Evolutionary conservation across 371 early-diverging fungal species (phyloP).

Genomic region (Sporodiniella umbellata): DNA sequence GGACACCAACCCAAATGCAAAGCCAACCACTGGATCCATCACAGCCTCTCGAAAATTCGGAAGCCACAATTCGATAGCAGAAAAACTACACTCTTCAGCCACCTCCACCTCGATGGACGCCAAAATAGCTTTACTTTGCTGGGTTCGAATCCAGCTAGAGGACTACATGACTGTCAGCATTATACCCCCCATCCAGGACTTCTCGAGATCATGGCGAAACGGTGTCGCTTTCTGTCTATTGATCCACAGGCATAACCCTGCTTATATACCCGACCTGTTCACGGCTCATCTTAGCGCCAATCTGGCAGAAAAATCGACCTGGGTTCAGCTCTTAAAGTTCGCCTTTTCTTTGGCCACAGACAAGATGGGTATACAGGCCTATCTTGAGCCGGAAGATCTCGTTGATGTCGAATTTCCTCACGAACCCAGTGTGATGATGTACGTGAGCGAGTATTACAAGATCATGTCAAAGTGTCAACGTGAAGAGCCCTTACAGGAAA

Average conservation of each 20-base stretch:
- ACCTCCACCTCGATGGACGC: constrained; percentile 38
- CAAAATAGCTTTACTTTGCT: constrained; percentile 58
- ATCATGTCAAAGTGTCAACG: constrained; percentile 35
- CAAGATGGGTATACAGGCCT: constrained; percentile 37
- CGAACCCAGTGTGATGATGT: constrained; percentile 51
- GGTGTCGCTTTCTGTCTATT: constrained; percentile 73
- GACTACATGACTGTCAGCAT: constrained; percentile 57
- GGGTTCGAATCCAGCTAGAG: constrained; percentile 69
- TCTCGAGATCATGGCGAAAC: constrained; percentile 69
- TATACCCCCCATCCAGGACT: constrained; percentile 62
- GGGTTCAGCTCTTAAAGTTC: constrained; percentile 28
- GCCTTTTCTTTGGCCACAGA: constrained; percentile 35
- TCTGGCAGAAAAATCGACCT: constrained; percentile 27
- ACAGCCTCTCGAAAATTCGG: constrained; percentile 11
- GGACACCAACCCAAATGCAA: constrained; percentile 4
- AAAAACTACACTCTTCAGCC: constrained; percentile 12
- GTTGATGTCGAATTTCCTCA: constrained; percentile 48
- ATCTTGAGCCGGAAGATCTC: constrained; percentile 45
- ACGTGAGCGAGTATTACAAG: constrained; percentile 47
- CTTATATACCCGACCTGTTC: constrained; percentile 59
- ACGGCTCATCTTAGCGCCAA: constrained; percentile 23
- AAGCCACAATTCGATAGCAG: constrained; percentile 15
- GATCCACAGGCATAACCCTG: constrained; percentile 67
- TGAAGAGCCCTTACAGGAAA: constrained; percentile 12
- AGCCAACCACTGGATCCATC: constrained; percentile 5